Percentiles rank a stretch among this genome's conserved stretches.
Conservation (phyloP, 2,329 filamentous ascomycete genomes). For the Hypoxylon rubiginosum region DNA sequence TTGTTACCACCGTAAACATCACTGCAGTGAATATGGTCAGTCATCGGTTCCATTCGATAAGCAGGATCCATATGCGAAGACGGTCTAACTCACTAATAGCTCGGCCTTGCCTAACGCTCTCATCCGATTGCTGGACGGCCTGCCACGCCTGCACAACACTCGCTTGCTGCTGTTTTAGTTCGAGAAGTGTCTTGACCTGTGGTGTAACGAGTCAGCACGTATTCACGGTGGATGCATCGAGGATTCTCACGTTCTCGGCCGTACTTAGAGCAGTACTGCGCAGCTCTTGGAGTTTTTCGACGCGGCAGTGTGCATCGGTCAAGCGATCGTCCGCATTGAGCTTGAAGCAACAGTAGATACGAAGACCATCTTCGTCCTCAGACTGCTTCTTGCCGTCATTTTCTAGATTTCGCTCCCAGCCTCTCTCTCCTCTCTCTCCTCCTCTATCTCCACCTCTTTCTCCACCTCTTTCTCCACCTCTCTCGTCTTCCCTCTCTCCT, state of each 20-base stretch:
- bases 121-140: not conserved
- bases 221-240: not conserved
- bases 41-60: not conserved
- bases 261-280: not conserved
- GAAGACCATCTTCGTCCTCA: not conserved
- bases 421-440: not conserved
- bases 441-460: not conserved
- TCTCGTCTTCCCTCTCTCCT: not conserved
- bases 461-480: not conserved
- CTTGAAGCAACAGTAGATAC: not conserved
- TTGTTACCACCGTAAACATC: constrained; percentile 61
- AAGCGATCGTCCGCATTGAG: not conserved
- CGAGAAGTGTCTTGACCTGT: not conserved
- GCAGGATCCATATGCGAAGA: not conserved
- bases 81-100: constrained; percentile 1
- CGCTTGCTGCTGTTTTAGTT: not conserved
- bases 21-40: constrained; percentile 35
- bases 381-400: not conserved
- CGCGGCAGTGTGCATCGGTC: not conserved
- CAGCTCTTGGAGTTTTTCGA: not conserved
- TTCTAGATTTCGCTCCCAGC: not conserved
- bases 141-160: not conserved
- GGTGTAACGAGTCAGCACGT: not conserved
- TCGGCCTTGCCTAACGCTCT: constrained; percentile 1
- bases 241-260: not conserved